Evolutionary conservation across 495 filamentous ascomycete species (phyloP), one percentile per base, ranked within the genome.

Genomic region (Cercophora scortea): DNA sequence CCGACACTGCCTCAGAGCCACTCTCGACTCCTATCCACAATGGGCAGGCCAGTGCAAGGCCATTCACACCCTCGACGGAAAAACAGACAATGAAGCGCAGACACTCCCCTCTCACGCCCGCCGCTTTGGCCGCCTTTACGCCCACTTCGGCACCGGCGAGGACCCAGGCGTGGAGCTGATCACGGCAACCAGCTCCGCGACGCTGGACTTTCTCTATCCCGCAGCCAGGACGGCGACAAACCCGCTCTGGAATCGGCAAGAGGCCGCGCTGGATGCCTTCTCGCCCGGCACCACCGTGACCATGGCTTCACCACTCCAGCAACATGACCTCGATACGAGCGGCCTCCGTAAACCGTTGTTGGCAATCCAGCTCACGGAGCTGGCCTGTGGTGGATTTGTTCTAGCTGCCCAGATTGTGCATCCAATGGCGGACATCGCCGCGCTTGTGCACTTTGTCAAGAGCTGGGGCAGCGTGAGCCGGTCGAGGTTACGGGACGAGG

Each of bases 121-220:
- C 8, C 46, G 46, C 16, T 48, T 48, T 34, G 46, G 46, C n/a
- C 46, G 46, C 16, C n/a, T 48, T 4, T 48, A 48, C 46, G 46
- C 46, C n/a, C 46, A 38, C 11, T 48, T 18, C 25, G 48, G 18
- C 9, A 34, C 38, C 6, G 18, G 7, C 1, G 16, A 32, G 11
- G 36, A 50, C 39, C 48, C 48, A 1, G 48, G 48, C 12, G 48
- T 50, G 17, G 39, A 50, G 25, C 18, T 50, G 8, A 34, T 42
- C 38, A 42, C 25, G 18, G 48, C 48, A 12, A 33, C 38, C 13
- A 42, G 38, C 38, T 3, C 36, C 5, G 36, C 18, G 16, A 50
- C 48, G 1, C n/a, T 50, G 8, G 48, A 42, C 36, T 6, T 1
- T 6, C 4, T 50, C 16, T 15, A 50, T 11, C 48, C 48, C 1